Evolutionary conservation across 2,329 filamentous ascomycete genomes (phyloP).

Genomic region (Colletotrichum tamarilloi): DNA sequence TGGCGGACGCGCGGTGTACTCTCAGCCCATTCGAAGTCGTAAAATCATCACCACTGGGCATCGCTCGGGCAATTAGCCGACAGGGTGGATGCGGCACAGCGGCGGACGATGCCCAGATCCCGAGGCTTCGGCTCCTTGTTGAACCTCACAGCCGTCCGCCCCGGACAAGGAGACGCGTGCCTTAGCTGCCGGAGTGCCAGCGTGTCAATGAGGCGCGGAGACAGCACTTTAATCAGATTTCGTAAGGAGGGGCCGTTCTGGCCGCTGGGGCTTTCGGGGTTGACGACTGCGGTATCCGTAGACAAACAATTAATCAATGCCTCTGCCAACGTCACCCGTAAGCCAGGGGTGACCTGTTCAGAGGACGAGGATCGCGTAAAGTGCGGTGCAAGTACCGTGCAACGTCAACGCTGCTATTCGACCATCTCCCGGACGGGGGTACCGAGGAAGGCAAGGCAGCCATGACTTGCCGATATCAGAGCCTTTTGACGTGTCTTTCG

Average conservation of each 20-base stretch:
- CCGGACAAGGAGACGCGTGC: constrained; percentile 9
- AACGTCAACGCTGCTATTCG: constrained; percentile 12
- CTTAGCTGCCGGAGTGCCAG: constrained; percentile 2
- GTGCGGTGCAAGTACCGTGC: constrained; percentile 20
- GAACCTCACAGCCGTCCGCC: not conserved
- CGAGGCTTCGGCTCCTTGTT: not conserved
- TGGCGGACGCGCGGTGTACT: not conserved
- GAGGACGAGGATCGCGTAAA: not conserved
- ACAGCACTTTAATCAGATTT: constrained; percentile 8
- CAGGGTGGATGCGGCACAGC: constrained; percentile 5
- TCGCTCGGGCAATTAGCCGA: constrained; percentile 13
- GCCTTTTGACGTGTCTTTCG: constrained; percentile 25
- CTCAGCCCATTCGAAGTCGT: not conserved
- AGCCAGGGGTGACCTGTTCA: constrained; percentile 15
- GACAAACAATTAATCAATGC: not conserved
- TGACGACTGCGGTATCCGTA: not conserved
- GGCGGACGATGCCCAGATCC: not conserved
- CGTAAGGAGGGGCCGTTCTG: constrained; percentile 20
- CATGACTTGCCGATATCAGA: constrained; percentile 11
- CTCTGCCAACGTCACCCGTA: constrained; percentile 6
- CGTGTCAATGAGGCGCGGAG: constrained; percentile 21
- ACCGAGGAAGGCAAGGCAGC: constrained; percentile 15
- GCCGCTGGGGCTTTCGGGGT: constrained; percentile 4
- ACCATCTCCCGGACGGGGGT: not conserved
- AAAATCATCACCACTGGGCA: constrained; percentile 17